phyloP scores from a whole-genome alignment of 2,329 filamentous ascomycete genomes.

The Epichloe festucae region DNA sequence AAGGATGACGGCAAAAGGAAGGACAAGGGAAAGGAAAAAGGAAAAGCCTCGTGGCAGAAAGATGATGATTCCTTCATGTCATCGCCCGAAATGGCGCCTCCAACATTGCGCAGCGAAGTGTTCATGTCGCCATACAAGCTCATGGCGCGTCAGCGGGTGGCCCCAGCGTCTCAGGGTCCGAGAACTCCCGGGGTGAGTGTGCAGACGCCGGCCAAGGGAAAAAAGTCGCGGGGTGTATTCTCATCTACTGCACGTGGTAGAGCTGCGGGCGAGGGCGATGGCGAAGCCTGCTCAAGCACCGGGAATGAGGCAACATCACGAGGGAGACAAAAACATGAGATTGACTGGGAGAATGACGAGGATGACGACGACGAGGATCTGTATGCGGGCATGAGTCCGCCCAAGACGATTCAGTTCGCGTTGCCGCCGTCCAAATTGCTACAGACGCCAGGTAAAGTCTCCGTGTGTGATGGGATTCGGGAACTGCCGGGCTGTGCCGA shows the following conservation, averaged over 20 bases:
- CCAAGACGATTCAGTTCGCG: slow-evolving; percentile 84
- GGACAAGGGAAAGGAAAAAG: slow-evolving; percentile 13
- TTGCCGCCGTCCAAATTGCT: slow-evolving; percentile 63
- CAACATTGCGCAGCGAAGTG: slow-evolving; percentile 71
- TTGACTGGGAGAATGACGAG: slow-evolving; percentile 64
- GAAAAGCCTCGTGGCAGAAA: slow-evolving; percentile 31
- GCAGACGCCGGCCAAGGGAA: slow-evolving; percentile 51
- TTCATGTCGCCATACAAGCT: slow-evolving; percentile 63
- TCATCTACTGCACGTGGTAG: slow-evolving; percentile 11
- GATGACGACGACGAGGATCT: slow-evolving; percentile 50
- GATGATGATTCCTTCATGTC: slow-evolving; percentile 49
- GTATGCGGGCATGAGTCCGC: slow-evolving; percentile 69
- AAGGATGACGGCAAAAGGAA: slow-evolving; percentile 6
- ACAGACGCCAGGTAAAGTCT: slow-evolving; percentile 57
- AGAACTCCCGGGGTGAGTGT: slow-evolving; percentile 77
- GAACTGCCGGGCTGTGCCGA: neutral
- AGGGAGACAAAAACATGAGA: slow-evolving; percentile 35
- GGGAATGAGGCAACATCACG: slow-evolving; percentile 6
- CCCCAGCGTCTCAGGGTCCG: slow-evolving; percentile 33
- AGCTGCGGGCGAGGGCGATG: neutral
- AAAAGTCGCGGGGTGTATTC: slow-evolving; percentile 38
- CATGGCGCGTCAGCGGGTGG: slow-evolving; percentile 27
- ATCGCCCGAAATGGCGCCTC: slow-evolving; percentile 66
- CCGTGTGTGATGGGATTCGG: neutral
- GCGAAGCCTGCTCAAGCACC: neutral